Evolutionary conservation across 257 asterid species (phyloP).

Genomic region (Nicotiana noctiflora): DNA sequence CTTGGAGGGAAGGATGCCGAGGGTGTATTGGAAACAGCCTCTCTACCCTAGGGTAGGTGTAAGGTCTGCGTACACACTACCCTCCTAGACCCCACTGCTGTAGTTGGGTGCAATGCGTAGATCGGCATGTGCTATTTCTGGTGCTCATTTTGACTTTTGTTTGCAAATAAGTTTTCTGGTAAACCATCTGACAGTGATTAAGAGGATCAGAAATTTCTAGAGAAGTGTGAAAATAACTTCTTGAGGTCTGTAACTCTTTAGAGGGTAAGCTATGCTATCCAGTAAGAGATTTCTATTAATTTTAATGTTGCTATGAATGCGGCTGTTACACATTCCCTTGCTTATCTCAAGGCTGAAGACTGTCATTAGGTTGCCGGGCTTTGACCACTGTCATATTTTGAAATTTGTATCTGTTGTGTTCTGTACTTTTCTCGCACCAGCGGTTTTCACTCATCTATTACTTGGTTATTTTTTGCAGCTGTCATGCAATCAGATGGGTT

Average conservation of each 20-base stretch:
- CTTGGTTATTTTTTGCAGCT: conserved; percentile 38
- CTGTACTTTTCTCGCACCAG: background rate
- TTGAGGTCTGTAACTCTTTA: background rate
- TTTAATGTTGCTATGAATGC: background rate
- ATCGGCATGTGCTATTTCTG: background rate
- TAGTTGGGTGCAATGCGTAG: background rate
- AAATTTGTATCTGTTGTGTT: background rate
- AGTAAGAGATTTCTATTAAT: too few relatives aligned
- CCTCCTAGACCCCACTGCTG: too few relatives aligned
- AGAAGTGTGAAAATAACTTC: background rate
- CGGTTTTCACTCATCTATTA: background rate
- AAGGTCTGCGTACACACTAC: too few relatives aligned
- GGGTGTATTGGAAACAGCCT: too few relatives aligned
- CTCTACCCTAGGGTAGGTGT: too few relatives aligned
- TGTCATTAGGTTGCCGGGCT: background rate
- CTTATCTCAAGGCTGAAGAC: background rate
- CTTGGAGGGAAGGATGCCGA: too few relatives aligned
- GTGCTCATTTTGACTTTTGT: background rate
- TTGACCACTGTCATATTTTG: background rate
- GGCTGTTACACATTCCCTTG: background rate
- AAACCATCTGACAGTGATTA: background rate
- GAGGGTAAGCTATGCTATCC: background rate
- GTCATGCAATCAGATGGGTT: conserved; percentile 95
- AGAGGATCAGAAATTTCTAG: background rate
- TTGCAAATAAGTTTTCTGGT: background rate